Conservation (phyloP, 768 basidiomycete genomes). For the Lactarius evosmus region DNA sequence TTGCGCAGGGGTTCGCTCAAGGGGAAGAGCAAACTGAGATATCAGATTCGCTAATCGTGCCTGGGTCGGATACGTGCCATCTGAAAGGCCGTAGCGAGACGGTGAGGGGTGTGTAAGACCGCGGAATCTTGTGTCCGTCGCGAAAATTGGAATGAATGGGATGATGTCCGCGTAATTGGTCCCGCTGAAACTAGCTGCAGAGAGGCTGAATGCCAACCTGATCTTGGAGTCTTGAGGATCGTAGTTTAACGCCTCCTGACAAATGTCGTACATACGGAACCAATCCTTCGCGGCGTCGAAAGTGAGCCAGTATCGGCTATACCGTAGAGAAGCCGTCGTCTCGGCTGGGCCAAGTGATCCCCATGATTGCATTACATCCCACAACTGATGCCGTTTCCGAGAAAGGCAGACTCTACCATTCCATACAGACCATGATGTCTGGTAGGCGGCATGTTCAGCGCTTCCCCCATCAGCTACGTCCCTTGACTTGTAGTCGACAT, state of each 20-base stretch:
- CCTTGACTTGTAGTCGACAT: neutral
- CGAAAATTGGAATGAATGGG: neutral
- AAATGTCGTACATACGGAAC: neutral
- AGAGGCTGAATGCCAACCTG: slow-evolving; percentile 6
- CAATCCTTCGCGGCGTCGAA: slow-evolving; percentile 1
- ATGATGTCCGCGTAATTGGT: neutral
- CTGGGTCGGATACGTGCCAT: neutral
- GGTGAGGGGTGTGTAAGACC: neutral
- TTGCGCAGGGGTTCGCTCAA: neutral
- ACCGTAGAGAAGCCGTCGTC: neutral
- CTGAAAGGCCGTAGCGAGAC: neutral
- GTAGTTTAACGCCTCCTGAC: neutral
- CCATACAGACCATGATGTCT: slow-evolving; percentile 6
- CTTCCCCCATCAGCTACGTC: neutral
- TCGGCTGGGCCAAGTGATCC: neutral
- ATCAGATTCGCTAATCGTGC: neutral
- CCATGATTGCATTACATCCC: neutral
- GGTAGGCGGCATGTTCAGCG: neutral
- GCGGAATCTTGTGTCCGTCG: neutral
- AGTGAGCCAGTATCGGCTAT: slow-evolving; percentile 15
- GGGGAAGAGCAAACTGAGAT: neutral
- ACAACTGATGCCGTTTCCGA: neutral
- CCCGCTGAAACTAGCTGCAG: neutral
- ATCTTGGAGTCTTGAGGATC: neutral
- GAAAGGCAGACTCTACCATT: neutral